Evolutionary conservation across 202 grass and related monocot genomes (phyloP).

Genomic region (Hordeum pubiflorum): DNA sequence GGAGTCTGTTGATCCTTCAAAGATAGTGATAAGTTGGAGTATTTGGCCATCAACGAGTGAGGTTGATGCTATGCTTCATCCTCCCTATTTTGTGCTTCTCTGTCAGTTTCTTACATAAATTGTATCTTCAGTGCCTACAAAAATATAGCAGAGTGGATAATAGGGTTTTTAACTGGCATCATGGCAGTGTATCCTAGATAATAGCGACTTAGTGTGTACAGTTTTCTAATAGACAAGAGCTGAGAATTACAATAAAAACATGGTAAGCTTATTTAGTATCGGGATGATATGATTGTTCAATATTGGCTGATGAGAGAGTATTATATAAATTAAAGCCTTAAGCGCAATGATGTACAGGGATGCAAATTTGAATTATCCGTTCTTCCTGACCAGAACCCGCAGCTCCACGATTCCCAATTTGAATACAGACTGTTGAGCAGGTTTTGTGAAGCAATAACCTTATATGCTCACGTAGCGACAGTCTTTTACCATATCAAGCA

Average conservation of each 20-base stretch:
- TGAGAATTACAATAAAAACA: not conserved
- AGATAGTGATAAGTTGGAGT: constrained; percentile 32
- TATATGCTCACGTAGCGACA: not conserved
- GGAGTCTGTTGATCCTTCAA: constrained; percentile 24
- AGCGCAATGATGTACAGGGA: not conserved
- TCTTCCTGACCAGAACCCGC: not conserved
- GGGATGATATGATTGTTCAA: constrained; percentile 8
- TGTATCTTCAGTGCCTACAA: not conserved
- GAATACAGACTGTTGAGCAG: not conserved
- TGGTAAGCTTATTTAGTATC: not conserved
- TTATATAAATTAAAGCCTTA: not conserved
- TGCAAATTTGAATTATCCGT: not conserved
- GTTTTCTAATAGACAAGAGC: not conserved
- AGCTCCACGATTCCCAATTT: too few relatives aligned
- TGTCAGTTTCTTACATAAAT: constrained; percentile 11
- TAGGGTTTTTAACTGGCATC: not conserved
- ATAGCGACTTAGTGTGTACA: not conserved
- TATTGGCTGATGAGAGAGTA: not conserved
- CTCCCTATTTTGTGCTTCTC: not conserved
- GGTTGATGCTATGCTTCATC: constrained; percentile 27
- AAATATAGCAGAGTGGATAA: not conserved
- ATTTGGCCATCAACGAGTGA: constrained; percentile 35
- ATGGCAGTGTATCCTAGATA: constrained; percentile 7
- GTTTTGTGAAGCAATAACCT: not conserved
- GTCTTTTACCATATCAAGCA: not conserved